These are phyloP conservation scores for Bolboschoenoplectus hybrid DNA, from an alignment of 202 grass and related monocot species.

Conservation along the genomic window DNA sequence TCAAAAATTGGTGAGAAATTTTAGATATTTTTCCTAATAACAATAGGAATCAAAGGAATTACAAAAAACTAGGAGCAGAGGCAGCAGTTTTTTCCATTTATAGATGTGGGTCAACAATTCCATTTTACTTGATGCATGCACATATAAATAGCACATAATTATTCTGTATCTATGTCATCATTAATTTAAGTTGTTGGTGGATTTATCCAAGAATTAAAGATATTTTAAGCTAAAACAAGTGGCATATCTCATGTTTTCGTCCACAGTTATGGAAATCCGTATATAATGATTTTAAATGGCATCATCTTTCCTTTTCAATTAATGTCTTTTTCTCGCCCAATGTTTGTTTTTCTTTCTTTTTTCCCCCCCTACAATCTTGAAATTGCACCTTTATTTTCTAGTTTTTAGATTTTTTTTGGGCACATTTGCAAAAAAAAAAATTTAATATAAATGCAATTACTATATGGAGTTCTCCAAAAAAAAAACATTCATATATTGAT, in stretches of 20 bases:
- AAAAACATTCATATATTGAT: no score
- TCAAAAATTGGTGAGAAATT: not conserved
- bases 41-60: not conserved
- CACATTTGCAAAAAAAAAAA: no score
- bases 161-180: not conserved
- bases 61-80: not conserved
- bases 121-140: not conserved
- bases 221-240: not conserved
- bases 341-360: not conserved
- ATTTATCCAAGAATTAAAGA: not conserved
- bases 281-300: not conserved
- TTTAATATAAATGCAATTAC: no score
- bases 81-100: not conserved
- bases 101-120: not conserved
- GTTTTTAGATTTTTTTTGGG: no score
- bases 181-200: constrained; percentile 1
- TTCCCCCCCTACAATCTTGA: not conserved
- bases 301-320: no score
- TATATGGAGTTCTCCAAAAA: no score
- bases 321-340: no score
- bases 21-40: not conserved
- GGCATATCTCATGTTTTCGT: not conserved
- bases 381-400: no score
- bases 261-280: not conserved
- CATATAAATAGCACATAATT: not conserved